Evolutionary conservation across 176 grass and related monocot genomes (phyloP), one percentile per base, ranked within the genome.

Genomic region (Paspalum vaginatum): DNA sequence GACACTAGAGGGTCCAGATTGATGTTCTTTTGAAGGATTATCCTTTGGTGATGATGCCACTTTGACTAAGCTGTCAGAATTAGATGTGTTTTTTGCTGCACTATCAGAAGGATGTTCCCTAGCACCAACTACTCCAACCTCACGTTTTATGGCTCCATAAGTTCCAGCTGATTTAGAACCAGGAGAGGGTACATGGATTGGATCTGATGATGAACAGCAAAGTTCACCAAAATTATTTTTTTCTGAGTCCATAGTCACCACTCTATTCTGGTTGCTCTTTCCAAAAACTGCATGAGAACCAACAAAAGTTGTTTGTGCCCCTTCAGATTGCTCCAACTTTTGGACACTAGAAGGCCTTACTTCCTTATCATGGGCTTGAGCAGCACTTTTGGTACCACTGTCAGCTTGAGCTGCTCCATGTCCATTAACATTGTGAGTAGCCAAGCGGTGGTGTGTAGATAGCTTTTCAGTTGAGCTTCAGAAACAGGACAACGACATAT

Each of bases 191-290:
- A 92, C 83, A 73, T 95, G 93, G 51, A 95, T 85, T 68, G 93
- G 93, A 72, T 95, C 93, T 43, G 93, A 89, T 8, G 93, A 83
- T 48, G 93, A 95, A 75, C 86, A 92, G 46, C 87, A 89, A 61
- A 91, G 72, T 52, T 84, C 78, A 56, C 74, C 48, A 85, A 87
- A 81, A 74, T 89, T 88, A 48, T 57, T 88, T 79, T 83, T 65
- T 25, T 81, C 71, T 39, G 83, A 75, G 49, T 56, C 42, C 46
- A 57, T 32, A 78, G 74, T 81, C 41, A 55, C 71, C 41, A 53
- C 32, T 61, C 52, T 81, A 38, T 76, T 77, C 70, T 67, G 63
- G 37, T 41, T 55, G 8, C 65, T 21, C 58, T 84, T 91, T 61
- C 41, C 63, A 18, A 41, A 72, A 68, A 87, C 56, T 81, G 65